phyloP scores from a whole-genome alignment of 805 yeast species.

The Maudiozyma barnettii region DNA sequence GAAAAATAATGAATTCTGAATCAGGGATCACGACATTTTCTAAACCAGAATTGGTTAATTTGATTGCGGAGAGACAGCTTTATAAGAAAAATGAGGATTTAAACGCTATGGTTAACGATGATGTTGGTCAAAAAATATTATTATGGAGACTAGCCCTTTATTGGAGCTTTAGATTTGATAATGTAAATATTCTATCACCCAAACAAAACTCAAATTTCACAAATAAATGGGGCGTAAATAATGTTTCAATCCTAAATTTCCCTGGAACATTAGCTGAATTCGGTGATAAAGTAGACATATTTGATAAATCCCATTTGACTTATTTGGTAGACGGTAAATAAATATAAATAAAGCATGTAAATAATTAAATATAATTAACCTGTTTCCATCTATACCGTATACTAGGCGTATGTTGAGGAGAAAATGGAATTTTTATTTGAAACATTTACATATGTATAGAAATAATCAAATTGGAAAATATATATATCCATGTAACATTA shows the following conservation, averaged over 20 bases:
- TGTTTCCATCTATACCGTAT: too few relatives aligned
- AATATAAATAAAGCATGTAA: not conserved
- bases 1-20: slow-evolving; percentile 7
- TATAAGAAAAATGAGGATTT: slow-evolving; percentile 31
- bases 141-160: slow-evolving; percentile 32
- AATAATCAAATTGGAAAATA: too few relatives aligned
- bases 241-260: slow-evolving; percentile 18
- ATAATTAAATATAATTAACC: too few relatives aligned
- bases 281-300: not conserved
- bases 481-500: not conserved
- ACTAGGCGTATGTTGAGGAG: too few relatives aligned
- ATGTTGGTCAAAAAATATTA: slow-evolving; percentile 32
- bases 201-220: slow-evolving; percentile 28
- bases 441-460: too few relatives aligned
- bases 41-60: slow-evolving; percentile 41
- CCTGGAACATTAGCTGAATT: slow-evolving; percentile 14
- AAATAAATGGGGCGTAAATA: slow-evolving; percentile 27
- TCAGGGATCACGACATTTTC: slow-evolving; percentile 21
- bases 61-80: slow-evolving; percentile 50
- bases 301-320: not conserved
- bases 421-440: too few relatives aligned
- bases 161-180: slow-evolving; percentile 34
- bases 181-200: slow-evolving; percentile 11
- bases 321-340: not conserved
- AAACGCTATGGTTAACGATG: slow-evolving; percentile 27